Percentiles rank a stretch among this genome's conserved stretches.
Conservation (phyloP, 495 filamentous ascomycete species). For the Xylaria curta region DNA sequence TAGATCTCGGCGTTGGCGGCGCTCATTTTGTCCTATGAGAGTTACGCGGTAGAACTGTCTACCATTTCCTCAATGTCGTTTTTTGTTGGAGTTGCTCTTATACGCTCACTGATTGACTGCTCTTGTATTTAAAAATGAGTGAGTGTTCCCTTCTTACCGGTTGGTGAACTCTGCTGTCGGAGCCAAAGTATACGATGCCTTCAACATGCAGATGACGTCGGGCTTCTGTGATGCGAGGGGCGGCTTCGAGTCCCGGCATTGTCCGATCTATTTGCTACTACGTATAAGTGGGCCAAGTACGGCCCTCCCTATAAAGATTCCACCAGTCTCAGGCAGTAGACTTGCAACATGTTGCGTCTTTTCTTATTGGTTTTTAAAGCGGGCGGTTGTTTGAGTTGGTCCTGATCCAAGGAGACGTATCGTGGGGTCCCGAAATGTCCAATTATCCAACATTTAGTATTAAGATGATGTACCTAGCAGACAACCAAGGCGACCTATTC, state of each 20-base stretch:
- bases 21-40: constrained; percentile 26
- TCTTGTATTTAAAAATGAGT: neutral
- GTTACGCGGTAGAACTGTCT: neutral
- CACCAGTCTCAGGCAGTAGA: no score
- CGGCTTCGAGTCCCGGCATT: neutral
- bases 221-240: neutral
- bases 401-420: no score
- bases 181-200: neutral
- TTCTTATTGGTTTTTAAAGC: neutral
- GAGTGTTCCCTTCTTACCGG: neutral
- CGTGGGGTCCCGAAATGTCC: neutral
- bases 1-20: constrained; percentile 55
- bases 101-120: neutral
- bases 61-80: neutral
- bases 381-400: neutral
- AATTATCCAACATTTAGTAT: neutral
- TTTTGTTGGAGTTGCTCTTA: neutral
- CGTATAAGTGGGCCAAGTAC: constrained; percentile 8
- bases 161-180: neutral
- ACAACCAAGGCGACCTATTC: neutral
- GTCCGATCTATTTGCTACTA: neutral
- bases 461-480: neutral
- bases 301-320: neutral
- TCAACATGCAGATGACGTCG: constrained; percentile 13
- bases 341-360: neutral